A percentile compares a stretch with the other conserved stretches of the same genome.
Conservation (phyloP, 164 flowering plant species). For the Vitis rotundifolia region DNA sequence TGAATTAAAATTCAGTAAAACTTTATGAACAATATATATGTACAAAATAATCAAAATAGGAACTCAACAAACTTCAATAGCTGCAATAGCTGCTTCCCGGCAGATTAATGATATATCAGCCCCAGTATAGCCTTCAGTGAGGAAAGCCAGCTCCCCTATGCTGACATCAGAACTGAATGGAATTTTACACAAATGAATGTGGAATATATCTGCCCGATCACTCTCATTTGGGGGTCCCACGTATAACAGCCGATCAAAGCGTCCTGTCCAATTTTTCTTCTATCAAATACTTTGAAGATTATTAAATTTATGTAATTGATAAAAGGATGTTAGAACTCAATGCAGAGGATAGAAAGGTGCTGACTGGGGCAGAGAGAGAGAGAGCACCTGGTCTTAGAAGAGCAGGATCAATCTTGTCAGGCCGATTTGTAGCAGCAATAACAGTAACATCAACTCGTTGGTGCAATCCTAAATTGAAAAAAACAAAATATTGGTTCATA, state of each 20-base stretch:
- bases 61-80: conserved; percentile 61
- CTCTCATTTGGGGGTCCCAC: conserved; percentile 82
- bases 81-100: conserved; percentile 74
- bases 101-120: conserved; percentile 86
- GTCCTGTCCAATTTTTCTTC: conserved; percentile 50
- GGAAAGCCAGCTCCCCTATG: conserved; percentile 60
- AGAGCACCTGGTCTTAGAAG: conserved; percentile 84
- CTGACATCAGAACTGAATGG: conserved; percentile 69
- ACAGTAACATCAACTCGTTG: conserved; percentile 86
- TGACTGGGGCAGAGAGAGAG: conserved; percentile 12
- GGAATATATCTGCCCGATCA: conserved; percentile 81
- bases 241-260: conserved; percentile 88
- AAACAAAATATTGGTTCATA: background rate
- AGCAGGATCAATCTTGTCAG: conserved; percentile 95
- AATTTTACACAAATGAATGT: conserved; percentile 65
- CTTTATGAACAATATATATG: background rate
- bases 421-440: conserved; percentile 98
- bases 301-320: background rate
- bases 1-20: background rate
- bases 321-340: background rate
- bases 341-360: background rate
- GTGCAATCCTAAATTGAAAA: conserved; percentile 61
- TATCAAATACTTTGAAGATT: conserved; percentile 2
- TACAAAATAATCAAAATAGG: background rate
- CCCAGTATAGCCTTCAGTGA: conserved; percentile 83